Evolutionary conservation across 1,284 basidiomycete species (phyloP), one percentile per base, ranked within the genome.

Genomic region (Cryptococcus sp.): DNA sequence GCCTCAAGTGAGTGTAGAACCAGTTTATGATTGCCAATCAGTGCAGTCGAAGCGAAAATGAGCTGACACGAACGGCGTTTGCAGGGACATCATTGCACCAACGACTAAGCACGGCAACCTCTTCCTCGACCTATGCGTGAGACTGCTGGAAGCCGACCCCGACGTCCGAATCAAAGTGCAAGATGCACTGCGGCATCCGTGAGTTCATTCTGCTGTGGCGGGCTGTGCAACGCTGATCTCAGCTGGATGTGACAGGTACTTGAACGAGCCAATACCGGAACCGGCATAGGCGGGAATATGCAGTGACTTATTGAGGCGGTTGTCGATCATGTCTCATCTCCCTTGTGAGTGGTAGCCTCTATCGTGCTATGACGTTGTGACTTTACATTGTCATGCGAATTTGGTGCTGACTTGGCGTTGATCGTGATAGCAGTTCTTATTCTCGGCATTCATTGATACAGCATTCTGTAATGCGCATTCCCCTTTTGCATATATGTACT

Each of bases 121-220:
- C 20, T 97, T 98, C 80, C 80, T 92, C 68, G 88, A 94, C 75
- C 85, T 98, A 31, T 89, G 99, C 62, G 84, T 86, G 71, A 87
- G 87, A 72, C 82, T 99, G 59, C 85, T 99, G 48, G 88, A 88
- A 58, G 99, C 95, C 79, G 95, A 99, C 78, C 93, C 93, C 39
- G 84, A 85, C 2, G 86, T 90, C 67, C 87, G 93, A 66, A 87
- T 93, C 66, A 88, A 87, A 19, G 93, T 96, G 47, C 84, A 86
- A 71, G 87, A 93, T 47, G 94, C 94, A 20, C 84, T 97, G 57
- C 84, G 85, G 57, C 93, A 96, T 74, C 88, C 88, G 6, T 97
- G 41, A 58, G 62, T 58, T 15, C 27, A 19, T n/a, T 39, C 4
- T 7, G 25, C 6, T 8, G 3, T 35, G 16, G 8, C 42, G 10